Conservation (phyloP, 2,329 filamentous ascomycete species). For the Aspergillus pseudoterreus region DNA sequence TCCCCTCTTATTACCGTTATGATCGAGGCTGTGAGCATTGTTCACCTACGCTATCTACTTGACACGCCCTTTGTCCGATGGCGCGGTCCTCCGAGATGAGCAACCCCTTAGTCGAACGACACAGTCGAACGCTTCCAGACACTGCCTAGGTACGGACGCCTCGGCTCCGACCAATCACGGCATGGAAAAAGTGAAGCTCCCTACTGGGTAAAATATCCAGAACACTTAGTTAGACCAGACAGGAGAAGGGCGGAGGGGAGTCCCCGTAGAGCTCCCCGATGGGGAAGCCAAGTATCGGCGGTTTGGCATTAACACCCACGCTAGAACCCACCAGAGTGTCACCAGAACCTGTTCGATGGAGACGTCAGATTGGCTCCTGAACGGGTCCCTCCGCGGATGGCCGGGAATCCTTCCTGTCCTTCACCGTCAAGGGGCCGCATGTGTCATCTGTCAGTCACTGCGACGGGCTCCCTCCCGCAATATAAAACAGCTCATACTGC, state of each 20-base stretch:
- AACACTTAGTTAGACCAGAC: neutral
- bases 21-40: conserved; percentile 2
- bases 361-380: conserved; percentile 18
- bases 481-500: neutral
- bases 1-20: conserved; percentile 9
- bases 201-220: too few relatives aligned
- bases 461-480: conserved; percentile 1
- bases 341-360: conserved; percentile 24
- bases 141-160: too few relatives aligned
- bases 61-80: conserved; percentile 10
- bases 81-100: neutral
- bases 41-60: conserved; percentile 11
- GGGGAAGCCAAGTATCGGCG: conserved; percentile 13
- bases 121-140: too few relatives aligned
- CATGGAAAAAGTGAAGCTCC: too few relatives aligned
- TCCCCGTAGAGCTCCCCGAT: conserved; percentile 1
- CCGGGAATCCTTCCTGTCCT: neutral
- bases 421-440: neutral
- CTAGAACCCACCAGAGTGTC: conserved; percentile 33
- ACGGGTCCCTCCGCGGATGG: neutral
- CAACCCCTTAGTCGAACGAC: neutral
- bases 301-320: conserved; percentile 18
- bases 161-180: too few relatives aligned
- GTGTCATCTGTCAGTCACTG: conserved; percentile 10
- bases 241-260: neutral